A percentile compares a stretch with the other conserved stretches of the same genome.
These are phyloP conservation scores for Rosa chinensis DNA, from an alignment of 306 rosid species.

Conservation along the genomic window DNA sequence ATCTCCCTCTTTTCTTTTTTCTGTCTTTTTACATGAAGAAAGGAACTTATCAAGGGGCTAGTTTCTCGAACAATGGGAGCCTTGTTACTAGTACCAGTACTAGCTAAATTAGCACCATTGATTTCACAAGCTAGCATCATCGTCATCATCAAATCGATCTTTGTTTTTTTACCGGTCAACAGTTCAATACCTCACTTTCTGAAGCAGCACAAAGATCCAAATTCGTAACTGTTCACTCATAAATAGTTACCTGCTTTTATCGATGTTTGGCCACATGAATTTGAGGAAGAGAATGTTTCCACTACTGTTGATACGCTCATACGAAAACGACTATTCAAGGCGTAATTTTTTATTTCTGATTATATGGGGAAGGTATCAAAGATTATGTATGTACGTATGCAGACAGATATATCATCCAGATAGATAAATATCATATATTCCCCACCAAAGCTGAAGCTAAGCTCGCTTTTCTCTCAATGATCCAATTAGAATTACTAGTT, in stretches of 20 bases:
- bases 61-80: conserved; percentile 67
- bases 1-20: conserved; percentile 28
- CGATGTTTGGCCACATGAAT: conserved; percentile 23
- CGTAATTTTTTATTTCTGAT: background rate
- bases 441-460: conserved; percentile 3
- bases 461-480: background rate
- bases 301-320: conserved; percentile 44
- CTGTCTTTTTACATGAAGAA: conserved; percentile 62
- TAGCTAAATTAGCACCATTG: background rate
- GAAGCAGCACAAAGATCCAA: conserved; percentile 41
- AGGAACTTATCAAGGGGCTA: conserved; percentile 58
- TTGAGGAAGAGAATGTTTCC: conserved; percentile 43
- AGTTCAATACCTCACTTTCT: conserved; percentile 14
- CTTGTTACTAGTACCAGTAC: conserved; percentile 28
- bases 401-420: background rate
- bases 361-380: conserved; percentile 1
- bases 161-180: conserved; percentile 14
- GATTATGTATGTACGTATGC: conserved; percentile 13
- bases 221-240: conserved; percentile 51
- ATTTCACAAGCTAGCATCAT: background rate
- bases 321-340: conserved; percentile 27
- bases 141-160: background rate
- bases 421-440: background rate
- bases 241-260: conserved; percentile 32
- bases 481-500: background rate